These are phyloP conservation scores for Glycine tomentella DNA, from an alignment of 306 rosid species.

Conservation along the genomic window DNA sequence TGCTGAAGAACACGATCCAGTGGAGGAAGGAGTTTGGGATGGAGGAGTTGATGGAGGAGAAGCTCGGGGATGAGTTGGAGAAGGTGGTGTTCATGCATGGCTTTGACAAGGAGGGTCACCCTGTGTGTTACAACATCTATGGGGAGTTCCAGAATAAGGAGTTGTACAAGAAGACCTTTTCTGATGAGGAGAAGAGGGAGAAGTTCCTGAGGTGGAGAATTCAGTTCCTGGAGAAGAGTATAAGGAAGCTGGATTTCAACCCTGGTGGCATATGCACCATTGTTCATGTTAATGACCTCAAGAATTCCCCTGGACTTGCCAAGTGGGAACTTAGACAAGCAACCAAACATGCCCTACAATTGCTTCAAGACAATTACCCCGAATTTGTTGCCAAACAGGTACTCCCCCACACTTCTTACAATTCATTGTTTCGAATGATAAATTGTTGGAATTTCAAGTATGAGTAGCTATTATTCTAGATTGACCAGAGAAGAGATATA, in stretches of 20 bases:
- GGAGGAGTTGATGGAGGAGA: slow-evolving; percentile 67
- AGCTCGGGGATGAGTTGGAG: slow-evolving; percentile 58
- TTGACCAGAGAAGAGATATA: background rate
- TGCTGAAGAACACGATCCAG: slow-evolving; percentile 78
- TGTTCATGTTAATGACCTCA: slow-evolving; percentile 78
- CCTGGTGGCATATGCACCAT: slow-evolving; percentile 71
- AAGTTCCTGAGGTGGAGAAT: slow-evolving; percentile 72
- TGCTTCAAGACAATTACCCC: slow-evolving; percentile 81
- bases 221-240: slow-evolving; percentile 75
- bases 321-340: slow-evolving; percentile 85
- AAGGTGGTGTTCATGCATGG: slow-evolving; percentile 75
- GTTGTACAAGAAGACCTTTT: slow-evolving; percentile 66
- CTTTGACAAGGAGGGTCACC: slow-evolving; percentile 74
- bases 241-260: slow-evolving; percentile 70
- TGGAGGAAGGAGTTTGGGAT: slow-evolving; percentile 86
- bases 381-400: slow-evolving; percentile 90
- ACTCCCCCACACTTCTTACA: background rate
- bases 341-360: slow-evolving; percentile 71
- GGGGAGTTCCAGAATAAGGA: slow-evolving; percentile 72
- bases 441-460: background rate
- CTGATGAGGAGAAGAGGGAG: slow-evolving; percentile 71
- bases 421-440: too few relatives aligned
- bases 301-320: slow-evolving; percentile 73
- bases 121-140: slow-evolving; percentile 75
- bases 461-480: background rate